Evolutionary conservation across 495 filamentous ascomycete genomes (phyloP), one percentile per base, ranked within the genome.

Genomic region (Tuber brumale): DNA sequence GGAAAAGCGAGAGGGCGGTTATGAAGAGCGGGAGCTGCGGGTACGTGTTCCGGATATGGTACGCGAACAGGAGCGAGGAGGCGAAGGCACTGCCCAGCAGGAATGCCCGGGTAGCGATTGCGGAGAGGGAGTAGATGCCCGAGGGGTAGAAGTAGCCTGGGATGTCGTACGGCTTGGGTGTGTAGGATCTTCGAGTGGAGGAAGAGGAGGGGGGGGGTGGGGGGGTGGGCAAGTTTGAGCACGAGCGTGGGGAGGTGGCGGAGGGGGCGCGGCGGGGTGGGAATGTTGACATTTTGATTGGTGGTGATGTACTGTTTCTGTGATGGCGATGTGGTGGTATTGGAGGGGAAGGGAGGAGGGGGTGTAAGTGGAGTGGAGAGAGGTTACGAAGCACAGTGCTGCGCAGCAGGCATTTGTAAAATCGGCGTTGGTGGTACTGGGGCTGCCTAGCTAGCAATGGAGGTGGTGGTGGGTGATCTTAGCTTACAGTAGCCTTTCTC

Each of bases 21-120:
- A 94, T 79, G 86, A 99, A 97, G 86, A 93, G 91, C 27, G 93
- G 90, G 1, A 91, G 83, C 76, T 95, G 92, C 94, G 94, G 97
- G 77, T 94, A 87, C 0, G 88, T 86, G 42, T 84, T 85, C 1
- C 76, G 74, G 82, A 86, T 81, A 82, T 79, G 70, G 57, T 85
- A 69, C 23, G 89, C 87, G 6, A 86, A 45, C 35, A 85, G 74
- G 12, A 84, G 14, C 73, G 88, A 85, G 16, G 87, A 57, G 21
- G 86, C 78, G 35, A 89, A 81, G 57, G 84, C 75, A 51, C 85
- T 79, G 41, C 90, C 89, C 27, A 91, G 85, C 74, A 85, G 81
- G 76, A 89, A 87, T 39, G 89, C 82, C 31, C 93, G 93, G 21
- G 91, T 81, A 27, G 94, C 91, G 81, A 97, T 96, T 69, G 91